Base-by-base conservation (phyloP, 2,329 filamentous ascomycete genomes). In the Aspergillus chevalieri region DNA sequence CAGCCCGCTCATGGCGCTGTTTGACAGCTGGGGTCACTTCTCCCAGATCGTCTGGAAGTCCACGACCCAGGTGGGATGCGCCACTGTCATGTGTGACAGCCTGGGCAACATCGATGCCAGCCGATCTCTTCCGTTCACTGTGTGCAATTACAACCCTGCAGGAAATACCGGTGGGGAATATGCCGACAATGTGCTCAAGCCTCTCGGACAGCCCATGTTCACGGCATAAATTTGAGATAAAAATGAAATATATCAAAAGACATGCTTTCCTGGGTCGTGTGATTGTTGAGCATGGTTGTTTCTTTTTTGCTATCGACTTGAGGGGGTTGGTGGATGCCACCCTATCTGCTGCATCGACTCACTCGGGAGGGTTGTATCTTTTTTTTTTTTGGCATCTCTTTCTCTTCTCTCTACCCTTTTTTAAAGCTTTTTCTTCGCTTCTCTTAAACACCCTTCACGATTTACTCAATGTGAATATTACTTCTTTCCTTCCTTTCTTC, bases 131-230 rank as follows among this genome's bases (percentile, higher is more conserved):
- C 83, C 80, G 72, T 89, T 82, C 76, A 91, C 87, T 26, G 89
- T 94, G 62, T 95, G 89, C 84, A 92, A 95, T 80, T 95, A 95
- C 76, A 75, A 73, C 57, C 78, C 83, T 53, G 74, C 82, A 55
- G 89, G 81, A 46, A 85, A 85, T 70, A 73, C 77, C 47, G 71
- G 58, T 12, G 75, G 74, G 52, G 66, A 78, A 58, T 85, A 81
- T 59, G 76, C 56, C 46, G 59, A 61, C 43, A 82, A 85, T 57
- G 75, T 85, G 22, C 60, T 65, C 4, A 19, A 55, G 24, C 75
- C 78, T 14, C 59, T 66, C 10, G 70, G 69, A 49, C 26, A 70
- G 1, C 46, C 71, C 6, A 66, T 63, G 24, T 68, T 71, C 50
- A 53, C 64, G 47, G 66, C 58, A 21, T 65, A 60, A 57, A 47